Evolutionary conservation across 495 filamentous ascomycete species (phyloP), one percentile per base, ranked within the genome.

Genomic region (Penicillium manginii): DNA sequence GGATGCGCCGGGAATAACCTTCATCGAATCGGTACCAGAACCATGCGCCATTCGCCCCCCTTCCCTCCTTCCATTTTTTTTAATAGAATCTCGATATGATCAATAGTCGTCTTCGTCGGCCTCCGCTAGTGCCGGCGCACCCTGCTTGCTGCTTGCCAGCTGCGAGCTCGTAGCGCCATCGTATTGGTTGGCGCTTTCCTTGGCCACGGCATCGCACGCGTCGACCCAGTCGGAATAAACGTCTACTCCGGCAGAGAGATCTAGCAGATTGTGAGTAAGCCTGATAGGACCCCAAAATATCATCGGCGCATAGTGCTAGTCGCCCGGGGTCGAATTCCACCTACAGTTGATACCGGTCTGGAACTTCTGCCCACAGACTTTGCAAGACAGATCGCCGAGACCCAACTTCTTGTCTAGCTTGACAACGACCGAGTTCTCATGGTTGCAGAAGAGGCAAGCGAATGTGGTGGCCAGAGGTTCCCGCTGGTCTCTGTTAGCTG

Each of bases 201-300:
- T 88, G 14, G 88, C 87, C 43, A 89, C 86, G 39, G 81, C 84
- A 78, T 97, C 93, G 70, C 94, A 97, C 35, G 94, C 94, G 76
- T 98, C 94, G 51, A 98, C 89, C 94, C 94, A 98, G 68, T 97
- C 96, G 31, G 91, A 91, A 69, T 98, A 98, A 15, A 98, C 93
- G 66, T 98, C 94, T 29, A 98, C 91, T 1, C 90, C 82, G 15
- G 89, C 88, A 35, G 91, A 93, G 54, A 98, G 86, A 69, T 92
- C 92, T 96, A 51, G 1, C 50, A 26, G 19, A 33, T 29, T 19
- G 19, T 50, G 21, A 22, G 23, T 59, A 3, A 37, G 9, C 14
- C 11, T 5, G 31, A 33, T 5, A 11, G 11, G 31, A 33, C 11
- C 11, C 31, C 4, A 11, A 11, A 33, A n/a, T n/a, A n/a, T n/a